Conservation (phyloP, 2,329 filamentous ascomycete genomes). For the Fusarium sp. region DNA sequence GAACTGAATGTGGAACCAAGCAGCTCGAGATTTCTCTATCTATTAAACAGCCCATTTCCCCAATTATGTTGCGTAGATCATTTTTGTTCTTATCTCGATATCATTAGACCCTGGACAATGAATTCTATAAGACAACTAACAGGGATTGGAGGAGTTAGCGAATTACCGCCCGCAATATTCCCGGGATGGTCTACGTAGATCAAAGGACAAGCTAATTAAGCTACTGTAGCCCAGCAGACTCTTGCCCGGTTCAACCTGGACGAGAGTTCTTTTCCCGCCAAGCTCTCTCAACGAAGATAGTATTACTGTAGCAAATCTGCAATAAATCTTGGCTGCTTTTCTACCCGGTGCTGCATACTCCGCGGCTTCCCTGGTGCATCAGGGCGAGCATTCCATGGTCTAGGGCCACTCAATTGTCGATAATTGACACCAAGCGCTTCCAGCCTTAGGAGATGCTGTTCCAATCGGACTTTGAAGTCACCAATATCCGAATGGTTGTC, state of each 20-base stretch:
- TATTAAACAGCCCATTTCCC: neutral
- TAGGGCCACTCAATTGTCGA: too few species aligned
- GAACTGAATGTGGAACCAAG: accelerated
- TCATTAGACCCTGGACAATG: accelerated
- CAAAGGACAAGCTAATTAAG: neutral
- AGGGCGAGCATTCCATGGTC: too few species aligned
- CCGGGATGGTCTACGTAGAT: neutral
- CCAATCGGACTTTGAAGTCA: too few species aligned
- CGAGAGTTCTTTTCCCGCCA: neutral
- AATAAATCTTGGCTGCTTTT: too few species aligned
- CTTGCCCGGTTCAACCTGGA: neutral
- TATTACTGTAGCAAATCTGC: too few species aligned
- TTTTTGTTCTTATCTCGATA: neutral
- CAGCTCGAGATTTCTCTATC: neutral
- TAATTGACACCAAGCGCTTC: too few species aligned
- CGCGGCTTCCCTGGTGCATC: too few species aligned
- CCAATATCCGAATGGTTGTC: too few species aligned
- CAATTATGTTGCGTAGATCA: neutral
- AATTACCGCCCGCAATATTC: neutral
- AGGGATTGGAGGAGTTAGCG: neutral
- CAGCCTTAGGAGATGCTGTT: too few species aligned
- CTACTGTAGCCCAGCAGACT: neutral
- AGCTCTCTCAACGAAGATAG: too few species aligned
- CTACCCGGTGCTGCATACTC: too few species aligned
- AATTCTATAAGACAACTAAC: neutral